Evolutionary conservation across 495 filamentous ascomycete genomes (phyloP).

Genomic region (Melanomma pulvis-pyrius): DNA sequence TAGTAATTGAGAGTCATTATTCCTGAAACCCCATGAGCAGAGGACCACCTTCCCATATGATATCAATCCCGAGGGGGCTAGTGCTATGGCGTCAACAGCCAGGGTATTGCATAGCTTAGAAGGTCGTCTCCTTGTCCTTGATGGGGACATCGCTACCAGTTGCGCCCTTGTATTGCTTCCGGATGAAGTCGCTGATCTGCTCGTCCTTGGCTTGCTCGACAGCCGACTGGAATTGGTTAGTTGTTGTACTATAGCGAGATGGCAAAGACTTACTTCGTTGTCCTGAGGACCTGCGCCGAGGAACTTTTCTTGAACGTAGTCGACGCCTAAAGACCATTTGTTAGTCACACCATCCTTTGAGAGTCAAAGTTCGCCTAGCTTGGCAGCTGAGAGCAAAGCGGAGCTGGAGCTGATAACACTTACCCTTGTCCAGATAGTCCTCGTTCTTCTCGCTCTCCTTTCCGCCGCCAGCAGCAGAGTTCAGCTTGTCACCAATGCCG

Average conservation of each 20-base stretch:
- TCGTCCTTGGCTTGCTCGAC: conserved; percentile 76
- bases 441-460: conserved; percentile 70
- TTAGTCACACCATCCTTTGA: conserved; percentile 6
- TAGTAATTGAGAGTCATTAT: conserved; percentile 1
- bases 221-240: conserved; percentile 48
- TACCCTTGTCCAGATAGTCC: conserved; percentile 49
- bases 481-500: conserved; percentile 58
- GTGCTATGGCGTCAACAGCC: background rate
- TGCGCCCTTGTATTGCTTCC: conserved; percentile 61
- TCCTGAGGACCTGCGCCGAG: conserved; percentile 66
- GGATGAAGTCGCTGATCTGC: conserved; percentile 55
- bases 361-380: background rate
- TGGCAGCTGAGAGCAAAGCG: background rate
- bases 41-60: background rate
- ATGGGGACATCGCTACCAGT: conserved; percentile 66
- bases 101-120: conserved; percentile 15
- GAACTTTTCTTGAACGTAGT: conserved; percentile 67
- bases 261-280: conserved; percentile 58
- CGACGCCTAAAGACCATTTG: conserved; percentile 58
- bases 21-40: background rate
- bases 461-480: conserved; percentile 65
- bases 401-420: conserved; percentile 5
- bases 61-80: background rate
- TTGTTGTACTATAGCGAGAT: background rate
- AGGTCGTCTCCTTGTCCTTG: conserved; percentile 61